Evolutionary conservation across 306 rosid species (phyloP).

Genomic region (Malus orientalis): DNA sequence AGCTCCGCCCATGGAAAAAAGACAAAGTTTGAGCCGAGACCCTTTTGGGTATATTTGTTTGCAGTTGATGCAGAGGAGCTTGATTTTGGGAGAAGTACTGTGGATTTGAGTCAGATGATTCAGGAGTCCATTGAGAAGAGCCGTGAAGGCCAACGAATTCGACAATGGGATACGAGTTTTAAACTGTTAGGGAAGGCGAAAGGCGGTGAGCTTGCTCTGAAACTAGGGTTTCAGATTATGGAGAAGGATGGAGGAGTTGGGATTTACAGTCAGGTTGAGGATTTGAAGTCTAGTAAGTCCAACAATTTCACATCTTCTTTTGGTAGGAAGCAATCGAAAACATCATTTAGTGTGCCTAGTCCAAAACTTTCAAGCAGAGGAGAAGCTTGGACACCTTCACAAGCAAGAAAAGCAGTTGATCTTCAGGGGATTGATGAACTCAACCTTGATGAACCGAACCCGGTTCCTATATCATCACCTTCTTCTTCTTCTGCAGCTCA

Average conservation of each 20-base stretch:
- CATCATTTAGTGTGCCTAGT: slow-evolving; percentile 86
- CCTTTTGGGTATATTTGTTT: slow-evolving; percentile 64
- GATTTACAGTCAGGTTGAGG: slow-evolving; percentile 48
- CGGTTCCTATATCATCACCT: slow-evolving; percentile 29
- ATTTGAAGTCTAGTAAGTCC: slow-evolving; percentile 34
- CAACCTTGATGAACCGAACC: slow-evolving; percentile 83
- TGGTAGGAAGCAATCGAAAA: slow-evolving; percentile 76
- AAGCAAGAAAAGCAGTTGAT: slow-evolving; percentile 17
- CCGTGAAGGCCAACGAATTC: slow-evolving; percentile 54
- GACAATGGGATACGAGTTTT: slow-evolving; percentile 80
- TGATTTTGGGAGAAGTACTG: slow-evolving; percentile 62
- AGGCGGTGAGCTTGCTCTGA: slow-evolving; percentile 80
- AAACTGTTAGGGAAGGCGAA: slow-evolving; percentile 73
- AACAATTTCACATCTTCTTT: slow-evolving; percentile 33
- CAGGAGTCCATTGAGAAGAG: slow-evolving; percentile 64
- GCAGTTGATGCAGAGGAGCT: slow-evolving; percentile 90
- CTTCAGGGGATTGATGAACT: slow-evolving; percentile 80
- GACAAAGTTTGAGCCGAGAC: slow-evolving; percentile 72
- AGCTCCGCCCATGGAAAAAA: slow-evolving; percentile 37
- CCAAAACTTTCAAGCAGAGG: slow-evolving; percentile 59
- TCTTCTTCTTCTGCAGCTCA: slow-evolving; percentile 27
- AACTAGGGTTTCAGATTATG: slow-evolving; percentile 91
- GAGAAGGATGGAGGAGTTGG: slow-evolving; percentile 88
- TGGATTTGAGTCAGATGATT: slow-evolving; percentile 70
- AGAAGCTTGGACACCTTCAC: slow-evolving; percentile 69